Percentiles rank a stretch among this genome's conserved stretches.
Conservation (phyloP, 2,329 filamentous ascomycete species). For the Fusarium sulawesiense region DNA sequence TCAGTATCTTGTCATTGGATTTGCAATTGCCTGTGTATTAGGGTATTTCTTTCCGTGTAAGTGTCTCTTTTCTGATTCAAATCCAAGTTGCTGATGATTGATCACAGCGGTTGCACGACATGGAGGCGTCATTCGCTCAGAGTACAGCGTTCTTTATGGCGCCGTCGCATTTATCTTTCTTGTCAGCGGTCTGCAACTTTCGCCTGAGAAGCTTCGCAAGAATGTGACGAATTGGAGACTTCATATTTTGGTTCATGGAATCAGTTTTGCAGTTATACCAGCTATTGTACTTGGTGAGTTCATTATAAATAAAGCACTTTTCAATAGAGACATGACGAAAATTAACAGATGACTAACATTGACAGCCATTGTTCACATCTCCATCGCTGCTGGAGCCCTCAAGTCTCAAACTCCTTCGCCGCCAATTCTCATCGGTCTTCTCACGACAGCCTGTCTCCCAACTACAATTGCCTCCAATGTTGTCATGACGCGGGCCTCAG, state of each 20-base stretch:
- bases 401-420: slow-evolving; percentile 69
- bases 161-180: slow-evolving; percentile 77
- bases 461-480: slow-evolving; percentile 80
- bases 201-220: slow-evolving; percentile 68
- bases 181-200: slow-evolving; percentile 76
- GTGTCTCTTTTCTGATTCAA: slow-evolving; percentile 28
- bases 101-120: slow-evolving; percentile 59
- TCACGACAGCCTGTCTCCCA: slow-evolving; percentile 74
- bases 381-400: slow-evolving; percentile 59
- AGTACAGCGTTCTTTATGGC: slow-evolving; percentile 73
- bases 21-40: slow-evolving; percentile 64
- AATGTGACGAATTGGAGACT: slow-evolving; percentile 75
- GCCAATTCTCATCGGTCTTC: slow-evolving; percentile 74
- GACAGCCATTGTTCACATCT: slow-evolving; percentile 59
- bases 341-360: slow-evolving; percentile 22
- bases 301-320: background rate
- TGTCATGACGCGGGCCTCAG: slow-evolving; percentile 76
- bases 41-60: slow-evolving; percentile 58
- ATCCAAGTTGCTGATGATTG: slow-evolving; percentile 7
- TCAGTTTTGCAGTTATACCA: slow-evolving; percentile 74
- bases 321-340: background rate
- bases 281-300: slow-evolving; percentile 67
- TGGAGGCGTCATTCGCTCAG: slow-evolving; percentile 63
- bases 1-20: slow-evolving; percentile 74
- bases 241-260: slow-evolving; percentile 74